Evolutionary conservation across 495 filamentous ascomycete genomes (phyloP), one percentile per base, ranked within the genome.

Genomic region (Sabuloglossum arenarium): DNA sequence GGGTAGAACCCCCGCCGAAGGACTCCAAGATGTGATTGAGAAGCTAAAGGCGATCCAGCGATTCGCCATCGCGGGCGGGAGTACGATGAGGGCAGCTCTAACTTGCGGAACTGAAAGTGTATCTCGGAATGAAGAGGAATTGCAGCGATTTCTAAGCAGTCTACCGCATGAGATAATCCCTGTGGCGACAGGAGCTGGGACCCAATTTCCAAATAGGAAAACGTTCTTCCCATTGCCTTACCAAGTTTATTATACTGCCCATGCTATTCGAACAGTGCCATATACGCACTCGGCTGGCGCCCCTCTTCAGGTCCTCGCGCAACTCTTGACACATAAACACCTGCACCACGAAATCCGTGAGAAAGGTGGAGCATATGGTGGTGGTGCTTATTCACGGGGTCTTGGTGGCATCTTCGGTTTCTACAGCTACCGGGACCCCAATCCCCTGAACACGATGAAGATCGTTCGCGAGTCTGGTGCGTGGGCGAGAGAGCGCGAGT

Each of bases 331-430:
- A 0, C 91, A 97, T 69, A 93, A 93, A 66, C 86, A 96, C 62
- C 75, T 98, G 11, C 91, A 97, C 66, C 93, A 93, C 63, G 93
- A 97, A 65, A 95, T 98, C 57, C 84, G 91, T 30, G 91, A 98
- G 68, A 98, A 98, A 67, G 91, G 91, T 9, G 91, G 91, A 43
- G 91, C 91, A 10, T 98, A 98, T 61, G 91, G 91, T 57, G 90
- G 88, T 19, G 86, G 87, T 16, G 88, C 93, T 12, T 93, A 86
- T 68, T 79, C 83, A 47, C 78, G 79, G 10, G 80, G 81, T 3
- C 64, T 93, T 2, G 82, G 84, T 60, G 91, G 91, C 21, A 62
- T 91, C 1, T 96, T 98, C 62, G 87, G 88, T 37, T 90, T 94
- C 69, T 94, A 90, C 70, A 90, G 84, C 58, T 98, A 97, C 70